Evolutionary conservation across 305 asterid genomes (phyloP), one percentile per base, ranked within the genome.

Genomic region (Striga hermonthica): DNA sequence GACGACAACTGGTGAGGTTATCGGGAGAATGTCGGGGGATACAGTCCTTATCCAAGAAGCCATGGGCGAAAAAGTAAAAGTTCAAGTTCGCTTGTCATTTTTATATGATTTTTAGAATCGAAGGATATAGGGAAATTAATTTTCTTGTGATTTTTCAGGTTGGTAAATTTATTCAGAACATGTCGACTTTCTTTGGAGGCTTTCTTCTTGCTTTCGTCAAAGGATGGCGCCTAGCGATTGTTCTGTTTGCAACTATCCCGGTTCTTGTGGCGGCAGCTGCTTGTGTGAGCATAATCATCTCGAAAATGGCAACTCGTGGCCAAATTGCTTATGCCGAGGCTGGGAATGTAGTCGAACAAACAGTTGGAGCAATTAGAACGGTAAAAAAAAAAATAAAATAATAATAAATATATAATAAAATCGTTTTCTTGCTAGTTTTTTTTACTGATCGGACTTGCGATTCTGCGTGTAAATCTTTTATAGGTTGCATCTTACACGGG

Each of bases 21-120:
- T 88, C 16, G 95, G 91, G 66, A 82, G 97, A 62, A 88, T 88
- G 96, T 90, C 97, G 3, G 97, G 96, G 3, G 97, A 90, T 70
- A 88, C 93, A 8, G 80, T 90, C 61, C 89, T 90, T 71, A 86
- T 90, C 36, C 97, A 88, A 77, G 95, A 90, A 11, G 95, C 97
- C 63, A 84, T 86, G 89, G 91, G 96, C 0, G 97, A 86, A 78
- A 90, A 90, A 61, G 96, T 90, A 65, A n/a, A n/a, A 70, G 72
- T 57, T 52, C 7, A 22, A 47, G 53, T 9, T 47, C 53, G 13
- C 31, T 22, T 2, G 2, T 22, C 31, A 22, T 22, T 22, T 22
- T 22, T 22, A 22, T 0, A 22, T 22, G 1, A 22, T 22, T 22
- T 22, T 22, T 0, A 22, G 31, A 22, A 22, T 0, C 31, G 31